Evolutionary conservation across 192 early-diverging fungal species (phyloP).

Genomic region (Dispira parvispora): DNA sequence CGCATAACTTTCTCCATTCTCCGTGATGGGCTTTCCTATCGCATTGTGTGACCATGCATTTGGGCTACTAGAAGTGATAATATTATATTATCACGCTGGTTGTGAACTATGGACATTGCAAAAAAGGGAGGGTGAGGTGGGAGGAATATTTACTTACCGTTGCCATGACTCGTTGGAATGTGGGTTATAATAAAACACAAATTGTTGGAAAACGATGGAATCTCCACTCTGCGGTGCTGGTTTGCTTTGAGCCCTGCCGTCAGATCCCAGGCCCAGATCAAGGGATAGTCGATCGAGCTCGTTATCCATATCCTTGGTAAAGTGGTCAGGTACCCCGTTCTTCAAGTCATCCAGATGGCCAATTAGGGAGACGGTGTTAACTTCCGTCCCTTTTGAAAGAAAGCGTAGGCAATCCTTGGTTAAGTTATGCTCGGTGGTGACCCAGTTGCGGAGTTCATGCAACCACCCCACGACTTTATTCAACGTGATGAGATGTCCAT

Average conservation of each 20-base stretch:
- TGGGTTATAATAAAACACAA: slow-evolving; percentile 1
- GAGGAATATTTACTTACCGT: not conserved
- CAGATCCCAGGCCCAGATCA: not conserved
- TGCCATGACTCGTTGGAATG: slow-evolving; percentile 2
- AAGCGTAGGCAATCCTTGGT: not conserved
- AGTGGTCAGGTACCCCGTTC: not conserved
- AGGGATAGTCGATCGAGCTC: not conserved
- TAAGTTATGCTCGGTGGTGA: not conserved
- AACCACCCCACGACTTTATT: not conserved
- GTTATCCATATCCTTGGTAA: not conserved
- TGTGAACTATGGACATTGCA: not conserved
- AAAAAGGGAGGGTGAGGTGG: not conserved
- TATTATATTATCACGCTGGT: not conserved
- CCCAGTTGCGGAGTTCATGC: not conserved
- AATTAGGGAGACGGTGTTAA: not conserved
- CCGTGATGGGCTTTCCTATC: not conserved
- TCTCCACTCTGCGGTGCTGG: not conserved
- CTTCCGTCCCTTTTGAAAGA: not conserved
- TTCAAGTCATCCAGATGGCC: not conserved
- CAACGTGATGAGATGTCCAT: not conserved
- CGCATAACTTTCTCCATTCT: not conserved
- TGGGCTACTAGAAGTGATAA: not conserved
- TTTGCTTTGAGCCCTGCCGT: not conserved
- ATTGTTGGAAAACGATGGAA: not conserved
- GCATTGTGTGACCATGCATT: not conserved